These are phyloP conservation scores for Toxoplasma gondii DNA, from an alignment of 169 alveolate genomes.

Conservation along the genomic window DNA sequence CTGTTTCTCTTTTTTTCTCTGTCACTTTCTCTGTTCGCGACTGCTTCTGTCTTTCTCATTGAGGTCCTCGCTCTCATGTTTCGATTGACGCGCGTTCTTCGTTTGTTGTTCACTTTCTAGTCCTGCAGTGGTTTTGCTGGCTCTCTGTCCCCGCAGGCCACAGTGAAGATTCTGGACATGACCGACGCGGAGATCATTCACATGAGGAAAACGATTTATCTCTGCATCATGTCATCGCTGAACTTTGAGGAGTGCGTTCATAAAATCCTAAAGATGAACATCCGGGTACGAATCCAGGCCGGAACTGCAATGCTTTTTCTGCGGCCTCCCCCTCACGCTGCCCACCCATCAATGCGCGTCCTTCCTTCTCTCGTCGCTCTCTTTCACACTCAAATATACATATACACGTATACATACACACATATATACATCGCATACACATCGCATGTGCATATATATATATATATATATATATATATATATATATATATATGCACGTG, in stretches of 20 bases:
- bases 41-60: too few relatives aligned
- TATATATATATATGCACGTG: too few relatives aligned
- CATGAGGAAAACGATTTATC: slow-evolving; percentile 94
- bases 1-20: neutral
- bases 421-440: neutral
- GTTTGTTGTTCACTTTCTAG: too few relatives aligned
- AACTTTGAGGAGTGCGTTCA: slow-evolving; percentile 98
- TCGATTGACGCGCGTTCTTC: too few relatives aligned
- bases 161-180: slow-evolving; percentile 83
- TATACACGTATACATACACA: neutral
- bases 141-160: neutral
- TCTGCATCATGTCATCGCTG: slow-evolving; percentile 96
- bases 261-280: slow-evolving; percentile 95
- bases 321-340: neutral
- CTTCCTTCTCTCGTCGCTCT: too few relatives aligned
- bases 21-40: too few relatives aligned
- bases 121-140: too few relatives aligned
- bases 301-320: too few relatives aligned
- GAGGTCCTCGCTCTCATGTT: too few relatives aligned
- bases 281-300: slow-evolving; percentile 84
- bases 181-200: slow-evolving; percentile 95
- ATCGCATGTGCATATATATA: too few relatives aligned
- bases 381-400: neutral
- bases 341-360: too few relatives aligned
- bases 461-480: too few relatives aligned